These are phyloP conservation scores for Colletotrichum falcatum DNA, from an alignment of 2,329 filamentous ascomycete genomes.

Conservation along the genomic window DNA sequence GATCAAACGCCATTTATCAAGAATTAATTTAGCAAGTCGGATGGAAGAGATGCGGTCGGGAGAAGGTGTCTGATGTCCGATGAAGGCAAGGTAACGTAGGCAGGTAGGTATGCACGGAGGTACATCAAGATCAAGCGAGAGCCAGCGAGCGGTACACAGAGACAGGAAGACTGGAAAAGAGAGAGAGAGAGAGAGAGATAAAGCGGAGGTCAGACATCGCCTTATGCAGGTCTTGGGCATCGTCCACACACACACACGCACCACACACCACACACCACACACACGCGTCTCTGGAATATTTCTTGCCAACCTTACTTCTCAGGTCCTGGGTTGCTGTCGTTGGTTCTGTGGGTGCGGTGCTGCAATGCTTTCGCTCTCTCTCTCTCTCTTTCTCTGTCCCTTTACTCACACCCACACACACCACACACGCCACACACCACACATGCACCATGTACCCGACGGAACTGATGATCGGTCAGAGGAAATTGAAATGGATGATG, in stretches of 20 bases:
- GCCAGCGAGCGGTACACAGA: constrained; percentile 21
- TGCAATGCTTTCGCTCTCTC: not conserved
- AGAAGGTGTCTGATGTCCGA: constrained; percentile 30
- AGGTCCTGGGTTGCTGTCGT: not conserved
- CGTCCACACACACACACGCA: constrained; percentile 15
- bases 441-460: not conserved
- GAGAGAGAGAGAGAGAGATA: constrained; percentile 3
- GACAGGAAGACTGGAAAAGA: constrained; percentile 19
- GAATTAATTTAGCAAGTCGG: constrained; percentile 1
- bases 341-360: constrained; percentile 1
- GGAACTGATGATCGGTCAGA: not conserved
- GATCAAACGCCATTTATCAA: constrained; percentile 1
- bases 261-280: constrained; percentile 17
- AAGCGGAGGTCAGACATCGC: constrained; percentile 13
- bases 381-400: not conserved
- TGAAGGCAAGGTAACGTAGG: constrained; percentile 20
- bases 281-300: constrained; percentile 8
- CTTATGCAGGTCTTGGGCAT: constrained; percentile 24
- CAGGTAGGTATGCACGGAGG: constrained; percentile 23
- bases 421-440: too few species aligned
- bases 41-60: constrained; percentile 31
- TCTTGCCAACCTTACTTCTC: constrained; percentile 3
- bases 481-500: not conserved
- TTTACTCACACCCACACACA: constrained; percentile 6
- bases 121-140: constrained; percentile 21